phyloP scores from a whole-genome alignment of 2,329 filamentous ascomycete species.

The Tolypocladium ovalisporum region DNA sequence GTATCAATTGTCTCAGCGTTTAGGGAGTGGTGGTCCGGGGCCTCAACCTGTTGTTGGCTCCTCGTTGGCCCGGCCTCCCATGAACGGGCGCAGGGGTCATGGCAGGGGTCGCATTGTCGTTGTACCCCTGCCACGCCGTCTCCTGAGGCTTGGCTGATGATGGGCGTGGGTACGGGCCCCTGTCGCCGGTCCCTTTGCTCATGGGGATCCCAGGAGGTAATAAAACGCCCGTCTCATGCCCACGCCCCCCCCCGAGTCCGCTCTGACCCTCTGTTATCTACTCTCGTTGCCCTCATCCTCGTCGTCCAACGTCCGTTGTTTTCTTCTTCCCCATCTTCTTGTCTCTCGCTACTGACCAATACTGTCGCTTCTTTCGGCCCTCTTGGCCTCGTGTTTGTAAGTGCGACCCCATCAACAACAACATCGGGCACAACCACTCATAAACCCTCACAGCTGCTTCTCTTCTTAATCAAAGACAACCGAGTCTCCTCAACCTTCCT shows the following conservation, averaged over 20 bases:
- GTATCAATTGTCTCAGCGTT: not conserved
- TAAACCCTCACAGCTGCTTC: not conserved
- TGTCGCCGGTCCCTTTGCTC: not conserved
- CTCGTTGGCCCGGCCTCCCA: not conserved
- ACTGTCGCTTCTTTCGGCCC: not conserved
- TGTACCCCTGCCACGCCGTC: not conserved
- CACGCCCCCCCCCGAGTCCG: not conserved
- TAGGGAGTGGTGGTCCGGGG: not conserved
- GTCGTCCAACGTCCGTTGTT: not conserved
- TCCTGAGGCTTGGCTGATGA: not conserved
- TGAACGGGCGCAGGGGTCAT: not conserved
- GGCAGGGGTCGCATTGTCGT: not conserved
- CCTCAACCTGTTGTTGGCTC: not conserved
- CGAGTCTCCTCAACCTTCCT: not conserved
- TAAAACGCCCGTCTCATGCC: not conserved
- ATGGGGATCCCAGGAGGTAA: not conserved
- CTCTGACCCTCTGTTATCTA: not conserved
- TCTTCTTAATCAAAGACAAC: not conserved
- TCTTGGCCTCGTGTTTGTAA: not conserved
- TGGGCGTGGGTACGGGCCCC: not conserved
- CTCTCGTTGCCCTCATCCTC: not conserved
- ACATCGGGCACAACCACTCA: not conserved
- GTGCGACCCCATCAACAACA: not conserved
- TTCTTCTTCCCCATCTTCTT: not conserved
- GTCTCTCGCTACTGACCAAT: not conserved